Percentiles rank a stretch among this genome's conserved stretches.
Evolutionary conservation across 2,329 filamentous ascomycete genomes (phyloP).

Genomic region (Setomelanomma holmii): DNA sequence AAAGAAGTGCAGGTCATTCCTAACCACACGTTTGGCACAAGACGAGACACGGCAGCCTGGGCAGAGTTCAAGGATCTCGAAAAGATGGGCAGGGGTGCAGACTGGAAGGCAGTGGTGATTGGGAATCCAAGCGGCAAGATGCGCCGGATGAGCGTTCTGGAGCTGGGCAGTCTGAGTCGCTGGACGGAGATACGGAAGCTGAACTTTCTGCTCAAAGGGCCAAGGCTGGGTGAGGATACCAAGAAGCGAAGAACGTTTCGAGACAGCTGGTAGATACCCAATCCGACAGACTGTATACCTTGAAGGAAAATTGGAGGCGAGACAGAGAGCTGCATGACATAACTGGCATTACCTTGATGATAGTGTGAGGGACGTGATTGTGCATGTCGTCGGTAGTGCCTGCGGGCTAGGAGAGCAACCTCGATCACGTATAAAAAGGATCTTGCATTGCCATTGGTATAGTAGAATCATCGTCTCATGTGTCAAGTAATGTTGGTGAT

Average conservation of each 20-base stretch:
- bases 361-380: no score
- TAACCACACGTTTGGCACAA: constrained; percentile 57
- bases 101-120: constrained; percentile 74
- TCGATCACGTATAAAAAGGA: no score
- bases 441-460: no score
- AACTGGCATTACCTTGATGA: no score
- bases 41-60: constrained; percentile 41
- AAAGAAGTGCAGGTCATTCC: constrained; percentile 73
- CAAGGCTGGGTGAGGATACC: constrained; percentile 23
- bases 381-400: no score
- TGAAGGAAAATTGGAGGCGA: no score
- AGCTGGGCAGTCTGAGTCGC: constrained; percentile 70
- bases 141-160: constrained; percentile 73
- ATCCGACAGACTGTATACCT: no score
- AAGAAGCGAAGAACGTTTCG: constrained; percentile 2
- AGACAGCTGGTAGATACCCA: constrained; percentile 6
- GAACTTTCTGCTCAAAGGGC: constrained; percentile 49
- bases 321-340: no score
- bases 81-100: constrained; percentile 50
- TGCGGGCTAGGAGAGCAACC: no score
- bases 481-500: no score
- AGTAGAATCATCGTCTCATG: no score
- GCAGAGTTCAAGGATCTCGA: constrained; percentile 49
- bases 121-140: constrained; percentile 74
- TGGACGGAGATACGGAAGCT: constrained; percentile 73